phyloP scores from a whole-genome alignment of 495 filamentous ascomycete species.

The Annulohypoxylon moriforme region DNA sequence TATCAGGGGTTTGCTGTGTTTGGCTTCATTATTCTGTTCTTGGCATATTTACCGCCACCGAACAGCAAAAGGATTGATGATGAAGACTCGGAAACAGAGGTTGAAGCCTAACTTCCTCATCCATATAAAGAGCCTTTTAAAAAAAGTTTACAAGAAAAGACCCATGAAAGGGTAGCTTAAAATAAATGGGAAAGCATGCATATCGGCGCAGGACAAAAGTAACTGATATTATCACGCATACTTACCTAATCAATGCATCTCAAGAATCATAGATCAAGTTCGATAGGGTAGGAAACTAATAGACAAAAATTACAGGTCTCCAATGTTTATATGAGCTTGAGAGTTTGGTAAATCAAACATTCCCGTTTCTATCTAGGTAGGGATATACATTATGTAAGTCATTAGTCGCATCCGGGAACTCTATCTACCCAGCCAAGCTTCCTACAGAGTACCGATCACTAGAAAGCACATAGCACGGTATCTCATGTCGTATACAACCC shows the following conservation, averaged over 20 bases:
- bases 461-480: not conserved
- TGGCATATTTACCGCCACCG: conserved; percentile 60
- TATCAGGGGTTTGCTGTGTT: conserved; percentile 57
- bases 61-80: conserved; percentile 56
- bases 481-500: not conserved
- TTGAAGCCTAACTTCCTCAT: conserved; percentile 10
- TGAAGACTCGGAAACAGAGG: conserved; percentile 41
- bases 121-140: not conserved
- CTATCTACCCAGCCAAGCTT: not conserved
- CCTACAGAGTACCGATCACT: not conserved
- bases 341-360: not conserved
- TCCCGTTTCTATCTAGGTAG: not conserved
- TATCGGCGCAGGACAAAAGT: not conserved
- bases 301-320: not conserved
- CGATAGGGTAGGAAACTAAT: conserved; percentile 7
- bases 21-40: conserved; percentile 58
- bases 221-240: not conserved
- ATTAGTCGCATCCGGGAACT: not conserved
- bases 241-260: not conserved
- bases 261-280: not conserved
- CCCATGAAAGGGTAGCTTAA: not conserved
- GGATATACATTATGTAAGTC: not conserved
- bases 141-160: not conserved
- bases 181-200: not conserved
- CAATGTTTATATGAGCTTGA: not conserved